These are phyloP conservation scores for Butyriboletus loyo DNA, from an alignment of 768 basidiomycete genomes.

Conservation along the genomic window DNA sequence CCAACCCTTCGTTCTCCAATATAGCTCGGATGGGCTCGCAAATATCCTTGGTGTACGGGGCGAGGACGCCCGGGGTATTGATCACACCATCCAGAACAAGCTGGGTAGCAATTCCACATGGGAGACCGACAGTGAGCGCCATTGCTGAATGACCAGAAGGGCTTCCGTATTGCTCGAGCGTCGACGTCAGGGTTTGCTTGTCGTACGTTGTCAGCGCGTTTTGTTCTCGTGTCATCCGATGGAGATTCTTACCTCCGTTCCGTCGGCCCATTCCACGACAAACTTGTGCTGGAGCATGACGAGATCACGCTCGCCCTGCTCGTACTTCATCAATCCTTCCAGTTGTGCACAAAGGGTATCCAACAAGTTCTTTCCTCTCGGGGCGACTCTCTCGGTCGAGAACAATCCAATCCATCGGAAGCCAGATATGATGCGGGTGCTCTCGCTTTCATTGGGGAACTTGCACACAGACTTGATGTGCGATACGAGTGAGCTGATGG, in stretches of 20 bases:
- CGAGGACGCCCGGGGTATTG: conserved; percentile 72
- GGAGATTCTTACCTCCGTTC: conserved; percentile 50
- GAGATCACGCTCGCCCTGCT: conserved; percentile 86
- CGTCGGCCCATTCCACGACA: conserved; percentile 84
- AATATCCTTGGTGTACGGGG: conserved; percentile 84
- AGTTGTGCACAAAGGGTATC: conserved; percentile 91
- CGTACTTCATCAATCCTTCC: conserved; percentile 91
- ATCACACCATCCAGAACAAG: conserved; percentile 86
- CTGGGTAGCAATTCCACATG: conserved; percentile 92
- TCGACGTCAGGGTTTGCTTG: conserved; percentile 85
- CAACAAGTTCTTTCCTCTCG: conserved; percentile 74
- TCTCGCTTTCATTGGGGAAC: conserved; percentile 72
- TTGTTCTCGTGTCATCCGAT: neutral
- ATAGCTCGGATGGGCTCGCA: conserved; percentile 68
- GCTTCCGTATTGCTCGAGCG: conserved; percentile 84
- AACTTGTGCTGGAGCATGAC: conserved; percentile 99
- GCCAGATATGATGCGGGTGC: conserved; percentile 80
- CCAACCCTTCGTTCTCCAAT: conserved; percentile 73
- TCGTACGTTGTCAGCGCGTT: conserved; percentile 1
- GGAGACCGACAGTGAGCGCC: conserved; percentile 88
- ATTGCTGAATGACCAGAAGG: conserved; percentile 82
- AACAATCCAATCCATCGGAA: conserved; percentile 93
- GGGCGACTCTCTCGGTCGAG: conserved; percentile 59
- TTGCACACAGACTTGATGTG: conserved; percentile 66
- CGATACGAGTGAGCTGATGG: conserved; percentile 61